Evolutionary conservation across 1,139 yeast species (phyloP).

Genomic region (Blastobotrys elegans): DNA sequence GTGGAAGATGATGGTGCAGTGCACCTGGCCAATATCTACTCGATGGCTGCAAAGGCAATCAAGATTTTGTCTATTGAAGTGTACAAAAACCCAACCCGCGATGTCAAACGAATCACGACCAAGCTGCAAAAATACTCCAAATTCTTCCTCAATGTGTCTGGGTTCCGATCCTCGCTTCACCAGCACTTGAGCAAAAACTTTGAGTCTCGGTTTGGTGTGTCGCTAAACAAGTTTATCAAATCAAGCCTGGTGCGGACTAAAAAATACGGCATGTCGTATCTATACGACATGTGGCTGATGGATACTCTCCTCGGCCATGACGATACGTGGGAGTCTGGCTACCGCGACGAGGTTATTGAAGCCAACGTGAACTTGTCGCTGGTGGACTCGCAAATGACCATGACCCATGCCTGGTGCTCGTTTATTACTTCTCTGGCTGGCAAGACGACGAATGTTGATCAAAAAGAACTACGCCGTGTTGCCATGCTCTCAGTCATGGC

Average conservation of each 20-base stretch:
- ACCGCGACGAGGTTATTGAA: slow-evolving; percentile 49
- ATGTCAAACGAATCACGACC: background rate
- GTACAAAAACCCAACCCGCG: slow-evolving; percentile 41
- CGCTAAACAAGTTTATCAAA: slow-evolving; percentile 46
- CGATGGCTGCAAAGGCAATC: slow-evolving; percentile 59
- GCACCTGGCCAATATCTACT: slow-evolving; percentile 51
- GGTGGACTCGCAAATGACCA: slow-evolving; percentile 60
- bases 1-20: slow-evolving; percentile 22
- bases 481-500: slow-evolving; percentile 48
- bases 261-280: slow-evolving; percentile 48
- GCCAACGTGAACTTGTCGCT: slow-evolving; percentile 63
- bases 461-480: slow-evolving; percentile 39
- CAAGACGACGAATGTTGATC: slow-evolving; percentile 31
- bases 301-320: slow-evolving; percentile 51
- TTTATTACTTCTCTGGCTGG: slow-evolving; percentile 58
- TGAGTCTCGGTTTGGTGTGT: slow-evolving; percentile 42
- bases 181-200: slow-evolving; percentile 44
- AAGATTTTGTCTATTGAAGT: slow-evolving; percentile 71
- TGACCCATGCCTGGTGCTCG: slow-evolving; percentile 76
- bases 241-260: slow-evolving; percentile 35
- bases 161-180: slow-evolving; percentile 46
- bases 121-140: slow-evolving; percentile 28
- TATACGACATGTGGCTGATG: slow-evolving; percentile 60
- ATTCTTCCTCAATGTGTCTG: slow-evolving; percentile 36
- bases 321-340: slow-evolving; percentile 46